phyloP scores from a whole-genome alignment of 164 flowering plant species.

The Chimonanthus salicifolius region DNA sequence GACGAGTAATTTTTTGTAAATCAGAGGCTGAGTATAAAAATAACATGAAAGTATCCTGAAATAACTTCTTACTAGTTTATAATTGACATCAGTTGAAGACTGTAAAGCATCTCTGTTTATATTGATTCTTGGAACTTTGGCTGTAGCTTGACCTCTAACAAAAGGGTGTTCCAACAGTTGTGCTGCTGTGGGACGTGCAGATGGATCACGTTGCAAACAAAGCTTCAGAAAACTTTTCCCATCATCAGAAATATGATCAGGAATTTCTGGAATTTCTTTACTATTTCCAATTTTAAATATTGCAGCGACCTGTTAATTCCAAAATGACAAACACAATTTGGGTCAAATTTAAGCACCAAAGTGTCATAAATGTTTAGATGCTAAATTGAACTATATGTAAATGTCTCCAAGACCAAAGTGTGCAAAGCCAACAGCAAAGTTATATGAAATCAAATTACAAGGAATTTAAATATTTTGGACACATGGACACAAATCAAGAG shows the following conservation, averaged over 20 bases:
- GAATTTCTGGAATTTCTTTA: slow-evolving; percentile 82
- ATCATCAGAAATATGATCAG: slow-evolving; percentile 66
- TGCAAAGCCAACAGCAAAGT: not conserved
- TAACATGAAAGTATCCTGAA: not conserved
- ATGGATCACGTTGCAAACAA: slow-evolving; percentile 84
- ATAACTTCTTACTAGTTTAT: not conserved
- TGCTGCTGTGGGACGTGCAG: slow-evolving; percentile 68
- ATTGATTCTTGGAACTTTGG: slow-evolving; percentile 38
- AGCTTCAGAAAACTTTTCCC: slow-evolving; percentile 64
- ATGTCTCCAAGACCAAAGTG: not conserved
- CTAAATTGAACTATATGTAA: not conserved
- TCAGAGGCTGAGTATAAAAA: no score
- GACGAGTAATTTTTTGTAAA: no score
- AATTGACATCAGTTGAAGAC: slow-evolving; percentile 27
- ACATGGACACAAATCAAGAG: not conserved
- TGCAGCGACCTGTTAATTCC: slow-evolving; percentile 69
- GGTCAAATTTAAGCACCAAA: not conserved
- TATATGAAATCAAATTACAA: not conserved
- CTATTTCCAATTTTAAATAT: slow-evolving; percentile 97
- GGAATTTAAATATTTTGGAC: no score
- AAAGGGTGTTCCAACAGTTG: slow-evolving; percentile 68
- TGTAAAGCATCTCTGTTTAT: slow-evolving; percentile 50
- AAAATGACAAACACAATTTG: not conserved
- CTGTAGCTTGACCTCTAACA: slow-evolving; percentile 51
- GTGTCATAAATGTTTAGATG: not conserved